phyloP scores from a whole-genome alignment of 2,329 filamentous ascomycete species.

The Pseudogymnoascus sp. region DNA sequence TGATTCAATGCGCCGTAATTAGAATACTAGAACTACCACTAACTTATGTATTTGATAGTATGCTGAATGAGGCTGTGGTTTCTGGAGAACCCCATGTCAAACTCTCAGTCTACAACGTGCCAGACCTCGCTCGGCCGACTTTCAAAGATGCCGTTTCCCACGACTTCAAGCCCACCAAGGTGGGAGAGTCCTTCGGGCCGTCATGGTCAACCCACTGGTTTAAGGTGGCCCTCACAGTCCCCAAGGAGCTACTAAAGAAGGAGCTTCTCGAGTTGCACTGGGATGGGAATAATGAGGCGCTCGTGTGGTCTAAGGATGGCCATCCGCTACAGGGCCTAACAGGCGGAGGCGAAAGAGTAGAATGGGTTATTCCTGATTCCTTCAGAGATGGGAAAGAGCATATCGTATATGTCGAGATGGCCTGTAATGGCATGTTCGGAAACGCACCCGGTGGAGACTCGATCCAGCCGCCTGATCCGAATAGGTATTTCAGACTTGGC shows the following conservation, averaged over 20 bases:
- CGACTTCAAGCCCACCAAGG: slow-evolving; percentile 63
- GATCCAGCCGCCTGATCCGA: slow-evolving; percentile 82
- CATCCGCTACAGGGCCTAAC: slow-evolving; percentile 85
- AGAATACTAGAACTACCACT: slow-evolving; percentile 6
- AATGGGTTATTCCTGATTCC: slow-evolving; percentile 79
- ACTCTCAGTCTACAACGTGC: slow-evolving; percentile 79
- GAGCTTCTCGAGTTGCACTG: slow-evolving; percentile 90
- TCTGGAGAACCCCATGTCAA: slow-evolving; percentile 71
- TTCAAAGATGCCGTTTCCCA: slow-evolving; percentile 78
- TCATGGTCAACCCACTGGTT: slow-evolving; percentile 99
- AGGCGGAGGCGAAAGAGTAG: slow-evolving; percentile 76
- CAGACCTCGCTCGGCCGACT: slow-evolving; percentile 67
- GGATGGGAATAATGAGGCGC: slow-evolving; percentile 90
- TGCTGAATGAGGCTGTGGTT: slow-evolving; percentile 59
- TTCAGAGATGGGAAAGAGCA: slow-evolving; percentile 84
- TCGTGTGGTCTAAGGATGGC: slow-evolving; percentile 89
- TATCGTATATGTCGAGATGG: slow-evolving; percentile 93
- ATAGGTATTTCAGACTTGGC: slow-evolving; percentile 68
- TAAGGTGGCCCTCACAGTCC: slow-evolving; percentile 71
- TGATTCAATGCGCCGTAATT: slow-evolving; percentile 16
- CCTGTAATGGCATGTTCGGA: slow-evolving; percentile 97
- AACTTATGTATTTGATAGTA: slow-evolving; percentile 36
- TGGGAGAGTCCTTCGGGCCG: slow-evolving; percentile 78
- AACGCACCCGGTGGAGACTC: slow-evolving; percentile 76
- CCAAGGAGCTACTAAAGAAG: slow-evolving; percentile 62